These are phyloP conservation scores for Exophiala aquamarina DNA, from an alignment of 2,329 filamentous ascomycete genomes.

Conservation along the genomic window DNA sequence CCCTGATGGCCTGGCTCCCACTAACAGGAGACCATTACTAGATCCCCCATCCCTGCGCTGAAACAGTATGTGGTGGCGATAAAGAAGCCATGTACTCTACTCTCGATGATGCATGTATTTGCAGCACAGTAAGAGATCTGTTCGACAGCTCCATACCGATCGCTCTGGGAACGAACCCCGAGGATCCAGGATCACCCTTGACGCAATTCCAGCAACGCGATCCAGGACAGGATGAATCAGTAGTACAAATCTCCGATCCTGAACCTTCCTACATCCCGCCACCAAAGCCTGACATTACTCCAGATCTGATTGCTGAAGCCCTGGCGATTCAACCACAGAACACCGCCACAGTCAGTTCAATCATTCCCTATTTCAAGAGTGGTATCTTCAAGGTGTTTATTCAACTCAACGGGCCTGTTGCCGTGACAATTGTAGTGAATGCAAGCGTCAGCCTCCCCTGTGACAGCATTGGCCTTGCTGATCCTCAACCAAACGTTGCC, in stretches of 20 bases:
- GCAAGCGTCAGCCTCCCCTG: conserved; percentile 24
- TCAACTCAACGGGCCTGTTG: conserved; percentile 24
- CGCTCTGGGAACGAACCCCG: neutral
- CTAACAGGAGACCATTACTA: conserved; percentile 1
- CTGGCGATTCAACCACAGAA: conserved; percentile 24
- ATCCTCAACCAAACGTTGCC: conserved; percentile 22
- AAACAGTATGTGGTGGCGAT: conserved; percentile 6
- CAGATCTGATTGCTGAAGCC: conserved; percentile 23
- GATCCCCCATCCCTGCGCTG: conserved; percentile 12
- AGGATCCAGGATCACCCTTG: conserved; percentile 1
- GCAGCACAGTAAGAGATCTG: conserved; percentile 14
- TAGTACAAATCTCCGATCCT: neutral
- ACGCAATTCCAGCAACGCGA: conserved; percentile 8
- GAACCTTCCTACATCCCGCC: conserved; percentile 25
- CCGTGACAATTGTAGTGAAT: conserved; percentile 24
- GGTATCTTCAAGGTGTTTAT: conserved; percentile 20
- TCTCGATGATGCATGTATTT: conserved; percentile 14
- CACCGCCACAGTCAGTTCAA: conserved; percentile 22
- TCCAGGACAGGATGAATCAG: neutral
- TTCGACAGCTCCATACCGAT: conserved; percentile 3
- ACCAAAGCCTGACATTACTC: conserved; percentile 26
- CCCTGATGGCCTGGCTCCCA: neutral
- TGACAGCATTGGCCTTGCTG: conserved; percentile 19
- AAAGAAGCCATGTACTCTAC: conserved; percentile 17
- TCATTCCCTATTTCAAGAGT: conserved; percentile 23